phyloP scores from a whole-genome alignment of 495 filamentous ascomycete genomes.

The Neurospora africana region DNA sequence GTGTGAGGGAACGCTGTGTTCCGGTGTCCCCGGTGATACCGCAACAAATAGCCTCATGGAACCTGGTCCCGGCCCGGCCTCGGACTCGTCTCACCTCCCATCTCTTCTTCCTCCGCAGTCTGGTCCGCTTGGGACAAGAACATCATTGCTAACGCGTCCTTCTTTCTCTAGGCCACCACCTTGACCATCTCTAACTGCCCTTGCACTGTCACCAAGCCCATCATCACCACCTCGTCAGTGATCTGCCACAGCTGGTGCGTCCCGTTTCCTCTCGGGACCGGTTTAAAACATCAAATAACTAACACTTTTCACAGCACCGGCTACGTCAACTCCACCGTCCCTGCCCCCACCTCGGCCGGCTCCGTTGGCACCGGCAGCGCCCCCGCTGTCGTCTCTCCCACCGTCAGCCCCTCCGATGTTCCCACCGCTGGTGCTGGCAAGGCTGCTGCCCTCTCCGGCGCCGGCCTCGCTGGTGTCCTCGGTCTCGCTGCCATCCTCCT shows the following conservation, averaged over 20 bases:
- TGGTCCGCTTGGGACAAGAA: not conserved
- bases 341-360: slow-evolving; percentile 21
- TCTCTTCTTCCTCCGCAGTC: not conserved
- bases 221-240: slow-evolving; percentile 51
- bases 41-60: slow-evolving; percentile 1
- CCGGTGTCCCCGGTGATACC: not conserved
- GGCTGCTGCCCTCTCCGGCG: slow-evolving; percentile 56
- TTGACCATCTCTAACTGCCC: slow-evolving; percentile 72
- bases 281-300: slow-evolving; percentile 23
- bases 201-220: slow-evolving; percentile 65
- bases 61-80: not conserved
- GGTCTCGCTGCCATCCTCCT: slow-evolving; percentile 63
- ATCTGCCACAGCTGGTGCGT: slow-evolving; percentile 58
- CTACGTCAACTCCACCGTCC: slow-evolving; percentile 20
- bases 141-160: not conserved
- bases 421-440: slow-evolving; percentile 53
- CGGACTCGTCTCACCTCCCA: not conserved
- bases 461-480: slow-evolving; percentile 63
- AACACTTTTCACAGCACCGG: slow-evolving; percentile 16
- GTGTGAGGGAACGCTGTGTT: not conserved
- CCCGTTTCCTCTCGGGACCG: not conserved
- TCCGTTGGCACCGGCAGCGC: slow-evolving; percentile 24
- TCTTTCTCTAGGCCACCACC: slow-evolving; percentile 47
- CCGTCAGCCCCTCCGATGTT: slow-evolving; percentile 20
- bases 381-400: slow-evolving; percentile 23